A percentile compares a stretch with the other conserved stretches of the same genome.
Evolutionary conservation across 345 rosid genomes (phyloP).

Genomic region (Citrus trifoliata): DNA sequence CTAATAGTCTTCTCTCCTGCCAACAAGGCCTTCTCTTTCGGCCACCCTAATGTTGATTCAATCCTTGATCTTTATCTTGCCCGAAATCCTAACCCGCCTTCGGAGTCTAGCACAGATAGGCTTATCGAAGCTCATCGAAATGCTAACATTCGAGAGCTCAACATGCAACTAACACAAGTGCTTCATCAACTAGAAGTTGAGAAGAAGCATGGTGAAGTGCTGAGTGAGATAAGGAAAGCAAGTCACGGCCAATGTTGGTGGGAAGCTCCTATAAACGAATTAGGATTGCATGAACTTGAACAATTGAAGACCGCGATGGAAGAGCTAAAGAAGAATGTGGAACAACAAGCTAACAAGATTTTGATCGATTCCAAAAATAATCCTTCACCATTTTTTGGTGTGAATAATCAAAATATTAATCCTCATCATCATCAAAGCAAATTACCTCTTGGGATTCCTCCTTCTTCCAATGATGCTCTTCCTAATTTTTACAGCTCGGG

Average conservation of each 20-base stretch:
- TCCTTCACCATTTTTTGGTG: constrained; percentile 2
- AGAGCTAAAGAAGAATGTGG: constrained; percentile 24
- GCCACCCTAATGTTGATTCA: constrained; percentile 35
- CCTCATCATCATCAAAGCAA: constrained; percentile 16
- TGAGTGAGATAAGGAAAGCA: constrained; percentile 13
- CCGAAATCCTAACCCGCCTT: constrained; percentile 2
- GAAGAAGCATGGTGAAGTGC: constrained; percentile 25
- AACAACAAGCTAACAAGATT: constrained; percentile 13
- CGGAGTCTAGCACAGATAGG: not conserved
- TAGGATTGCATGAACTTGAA: constrained; percentile 17
- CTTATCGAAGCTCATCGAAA: constrained; percentile 32
- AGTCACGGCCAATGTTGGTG: constrained; percentile 23
- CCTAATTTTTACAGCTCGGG: not conserved
- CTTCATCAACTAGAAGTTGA: constrained; percentile 26
- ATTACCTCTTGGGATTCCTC: not conserved
- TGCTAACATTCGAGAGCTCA: constrained; percentile 25
- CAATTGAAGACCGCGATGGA: constrained; percentile 21
- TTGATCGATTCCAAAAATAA: constrained; percentile 8
- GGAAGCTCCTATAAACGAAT: constrained; percentile 26
- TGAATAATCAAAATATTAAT: not conserved
- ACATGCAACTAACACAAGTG: constrained; percentile 16
- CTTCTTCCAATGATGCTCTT: not conserved
- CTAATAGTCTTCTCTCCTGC: constrained; percentile 50
- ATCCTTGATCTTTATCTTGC: constrained; percentile 30
- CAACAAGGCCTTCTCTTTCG: constrained; percentile 50